phyloP scores from a whole-genome alignment of 352 stramenopile genomes.

The Pythium brassicae region DNA sequence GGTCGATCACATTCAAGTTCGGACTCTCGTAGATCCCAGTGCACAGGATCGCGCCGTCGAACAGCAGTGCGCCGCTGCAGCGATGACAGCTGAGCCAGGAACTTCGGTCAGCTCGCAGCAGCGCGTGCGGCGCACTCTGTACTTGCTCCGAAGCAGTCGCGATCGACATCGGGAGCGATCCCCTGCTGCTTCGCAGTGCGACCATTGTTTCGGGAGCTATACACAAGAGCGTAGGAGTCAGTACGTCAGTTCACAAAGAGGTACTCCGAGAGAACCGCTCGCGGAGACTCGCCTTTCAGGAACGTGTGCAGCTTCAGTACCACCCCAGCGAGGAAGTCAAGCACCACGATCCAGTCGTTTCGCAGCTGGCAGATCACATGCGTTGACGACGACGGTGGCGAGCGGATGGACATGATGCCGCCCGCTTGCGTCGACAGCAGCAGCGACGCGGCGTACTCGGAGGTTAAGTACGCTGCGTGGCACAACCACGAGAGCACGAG shows the following conservation, averaged over 20 bases:
- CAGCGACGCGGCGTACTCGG: constrained; percentile 13
- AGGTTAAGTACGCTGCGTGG: constrained; percentile 13
- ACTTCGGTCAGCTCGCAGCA: constrained; percentile 16
- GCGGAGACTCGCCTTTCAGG: constrained; percentile 28
- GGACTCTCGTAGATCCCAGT: constrained; percentile 32
- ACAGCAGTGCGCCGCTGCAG: constrained; percentile 37
- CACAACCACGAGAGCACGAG: too few relatives aligned
- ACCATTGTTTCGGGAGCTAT: background rate
- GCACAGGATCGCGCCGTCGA: constrained; percentile 50
- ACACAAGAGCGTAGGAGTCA: background rate
- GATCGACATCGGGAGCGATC: constrained; percentile 21
- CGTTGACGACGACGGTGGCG: constrained; percentile 25
- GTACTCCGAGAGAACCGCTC: background rate
- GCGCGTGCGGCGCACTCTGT: constrained; percentile 1
- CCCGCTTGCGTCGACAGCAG: constrained; percentile 24
- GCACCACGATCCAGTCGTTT: constrained; percentile 66
- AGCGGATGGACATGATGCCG: constrained; percentile 38
- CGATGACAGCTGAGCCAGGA: constrained; percentile 58
- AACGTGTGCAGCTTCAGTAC: constrained; percentile 60
- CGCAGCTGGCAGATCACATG: constrained; percentile 60
- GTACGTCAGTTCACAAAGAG: background rate
- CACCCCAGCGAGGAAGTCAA: constrained; percentile 33
- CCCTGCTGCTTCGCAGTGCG: background rate
- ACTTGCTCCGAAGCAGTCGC: constrained; percentile 22
- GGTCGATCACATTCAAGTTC: constrained; percentile 46